phyloP scores from a whole-genome alignment of 352 stramenopile genomes.

The Pythium dissotocum region DNA sequence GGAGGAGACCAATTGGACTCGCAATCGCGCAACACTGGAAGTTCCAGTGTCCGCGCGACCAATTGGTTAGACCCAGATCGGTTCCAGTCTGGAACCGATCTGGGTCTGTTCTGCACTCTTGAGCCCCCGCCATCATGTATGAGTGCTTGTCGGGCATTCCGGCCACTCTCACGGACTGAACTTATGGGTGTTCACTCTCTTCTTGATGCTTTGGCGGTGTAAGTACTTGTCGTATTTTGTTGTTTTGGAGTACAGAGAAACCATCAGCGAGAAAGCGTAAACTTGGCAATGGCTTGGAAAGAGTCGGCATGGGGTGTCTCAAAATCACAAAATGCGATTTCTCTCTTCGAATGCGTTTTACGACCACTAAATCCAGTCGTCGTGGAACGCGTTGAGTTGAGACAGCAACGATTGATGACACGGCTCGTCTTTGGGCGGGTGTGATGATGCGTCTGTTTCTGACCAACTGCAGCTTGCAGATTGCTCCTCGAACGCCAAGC shows the following conservation, averaged over 20 bases:
- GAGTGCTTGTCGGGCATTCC: too few relatives aligned
- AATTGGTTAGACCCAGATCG: too few relatives aligned
- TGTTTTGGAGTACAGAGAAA: too few relatives aligned
- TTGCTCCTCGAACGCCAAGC: neutral
- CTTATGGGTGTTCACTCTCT: too few relatives aligned
- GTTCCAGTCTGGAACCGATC: neutral
- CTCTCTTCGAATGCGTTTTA: neutral
- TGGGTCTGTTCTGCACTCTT: neutral
- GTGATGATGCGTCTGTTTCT: neutral
- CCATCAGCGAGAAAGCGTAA: too few relatives aligned
- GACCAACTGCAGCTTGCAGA: neutral
- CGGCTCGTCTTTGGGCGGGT: neutral
- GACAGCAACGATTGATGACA: conserved; percentile 13
- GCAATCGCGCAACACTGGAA: neutral
- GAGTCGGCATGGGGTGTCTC: too few relatives aligned
- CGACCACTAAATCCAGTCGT: neutral
- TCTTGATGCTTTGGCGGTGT: too few relatives aligned
- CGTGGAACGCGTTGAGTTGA: neutral
- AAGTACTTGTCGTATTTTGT: too few relatives aligned
- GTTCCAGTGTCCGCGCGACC: neutral
- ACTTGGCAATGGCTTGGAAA: too few relatives aligned
- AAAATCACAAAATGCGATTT: neutral
- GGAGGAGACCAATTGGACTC: neutral
- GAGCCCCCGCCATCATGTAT: too few relatives aligned
- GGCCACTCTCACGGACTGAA: too few relatives aligned